A percentile compares a stretch with the other conserved stretches of the same genome.
Conservation (phyloP, 2,329 filamentous ascomycete species). For the Harringtonia aguacate region DNA sequence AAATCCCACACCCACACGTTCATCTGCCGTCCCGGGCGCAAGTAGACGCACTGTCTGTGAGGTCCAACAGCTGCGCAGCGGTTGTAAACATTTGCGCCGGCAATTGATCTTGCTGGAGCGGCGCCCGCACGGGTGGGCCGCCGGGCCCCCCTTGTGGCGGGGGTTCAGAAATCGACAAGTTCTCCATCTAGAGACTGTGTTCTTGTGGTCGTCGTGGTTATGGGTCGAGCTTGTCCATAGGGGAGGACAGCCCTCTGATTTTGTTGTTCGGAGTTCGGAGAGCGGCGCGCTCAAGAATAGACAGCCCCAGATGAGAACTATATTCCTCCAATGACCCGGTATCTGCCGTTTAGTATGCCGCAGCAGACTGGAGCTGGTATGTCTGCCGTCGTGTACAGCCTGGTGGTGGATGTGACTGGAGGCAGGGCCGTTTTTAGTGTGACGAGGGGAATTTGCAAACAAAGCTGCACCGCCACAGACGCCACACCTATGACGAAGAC, state of each 20-base stretch:
- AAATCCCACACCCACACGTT: neutral
- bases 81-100: conserved; percentile 98
- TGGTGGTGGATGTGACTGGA: neutral
- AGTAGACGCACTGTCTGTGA: conserved; percentile 81
- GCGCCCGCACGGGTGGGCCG: conserved; percentile 17
- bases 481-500: neutral
- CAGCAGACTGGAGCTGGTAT: too few relatives aligned
- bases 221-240: neutral
- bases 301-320: too few relatives aligned
- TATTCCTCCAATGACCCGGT: too few relatives aligned
- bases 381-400: neutral
- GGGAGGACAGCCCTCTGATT: neutral
- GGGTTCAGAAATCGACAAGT: conserved; percentile 20
- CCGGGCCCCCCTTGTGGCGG: conserved; percentile 17
- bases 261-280: neutral
- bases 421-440: neutral
- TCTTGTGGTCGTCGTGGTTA: neutral
- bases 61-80: conserved; percentile 84
- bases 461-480: conserved; percentile 1
- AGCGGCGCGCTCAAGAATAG: neutral
- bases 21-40: neutral
- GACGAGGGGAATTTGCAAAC: conserved; percentile 1
- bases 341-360: too few relatives aligned
- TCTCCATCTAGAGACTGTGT: conserved; percentile 16
- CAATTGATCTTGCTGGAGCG: conserved; percentile 49